Evolutionary conservation across 768 basidiomycete species (phyloP).

Genomic region (Trichaptum fuscoviolaceum): DNA sequence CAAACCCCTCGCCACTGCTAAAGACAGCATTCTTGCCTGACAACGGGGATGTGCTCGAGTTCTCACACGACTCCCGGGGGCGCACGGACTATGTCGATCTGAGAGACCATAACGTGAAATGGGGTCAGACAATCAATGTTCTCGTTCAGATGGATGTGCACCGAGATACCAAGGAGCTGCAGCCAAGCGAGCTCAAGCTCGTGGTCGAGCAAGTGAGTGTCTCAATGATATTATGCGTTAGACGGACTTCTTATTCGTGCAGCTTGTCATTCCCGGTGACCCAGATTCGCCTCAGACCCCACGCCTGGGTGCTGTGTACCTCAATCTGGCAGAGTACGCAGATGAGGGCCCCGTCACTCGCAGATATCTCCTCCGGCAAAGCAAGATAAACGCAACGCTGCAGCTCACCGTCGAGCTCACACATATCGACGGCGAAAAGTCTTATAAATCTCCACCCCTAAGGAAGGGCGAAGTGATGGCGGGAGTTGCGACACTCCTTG

Average conservation of each 20-base stretch:
- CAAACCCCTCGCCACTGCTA: conserved; percentile 7
- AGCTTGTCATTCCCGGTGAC: conserved; percentile 56
- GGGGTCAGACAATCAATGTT: conserved; percentile 54
- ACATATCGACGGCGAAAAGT: conserved; percentile 47
- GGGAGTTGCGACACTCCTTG: conserved; percentile 57
- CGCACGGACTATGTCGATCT: conserved; percentile 56
- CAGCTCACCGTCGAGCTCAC: conserved; percentile 61
- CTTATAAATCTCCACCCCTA: conserved; percentile 61
- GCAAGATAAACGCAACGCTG: conserved; percentile 75
- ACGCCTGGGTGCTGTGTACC: conserved; percentile 56
- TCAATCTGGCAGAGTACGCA: conserved; percentile 76
- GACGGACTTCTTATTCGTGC: background rate
- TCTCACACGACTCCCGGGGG: conserved; percentile 44
- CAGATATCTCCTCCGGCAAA: conserved; percentile 62
- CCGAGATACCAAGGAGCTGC: conserved; percentile 41
- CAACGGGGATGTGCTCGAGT: conserved; percentile 1
- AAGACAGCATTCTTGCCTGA: conserved; percentile 10
- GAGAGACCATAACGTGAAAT: conserved; percentile 58
- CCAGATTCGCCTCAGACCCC: conserved; percentile 51
- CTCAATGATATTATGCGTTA: background rate
- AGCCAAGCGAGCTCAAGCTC: conserved; percentile 60
- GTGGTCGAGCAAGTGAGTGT: conserved; percentile 48
- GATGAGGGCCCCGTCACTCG: conserved; percentile 52
- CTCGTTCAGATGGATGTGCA: conserved; percentile 58
- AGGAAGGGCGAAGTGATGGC: conserved; percentile 69